Evolutionary conservation across 2,329 filamentous ascomycete species (phyloP).

Genomic region (Monosporascus sp.): DNA sequence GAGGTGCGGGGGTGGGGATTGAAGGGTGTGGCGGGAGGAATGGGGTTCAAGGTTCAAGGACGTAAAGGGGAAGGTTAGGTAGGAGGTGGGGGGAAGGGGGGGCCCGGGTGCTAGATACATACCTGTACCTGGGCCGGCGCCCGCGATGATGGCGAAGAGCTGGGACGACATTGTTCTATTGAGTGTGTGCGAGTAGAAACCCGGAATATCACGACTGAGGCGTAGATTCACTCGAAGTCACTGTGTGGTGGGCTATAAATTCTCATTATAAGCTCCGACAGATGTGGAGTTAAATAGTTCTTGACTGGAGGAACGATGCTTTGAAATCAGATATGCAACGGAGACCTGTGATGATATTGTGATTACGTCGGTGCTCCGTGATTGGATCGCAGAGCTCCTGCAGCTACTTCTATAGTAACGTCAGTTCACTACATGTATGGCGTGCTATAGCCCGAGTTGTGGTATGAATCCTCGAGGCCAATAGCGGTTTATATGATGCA

Average conservation of each 20-base stretch:
- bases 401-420: too few species aligned
- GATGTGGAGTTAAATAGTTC: too few species aligned
- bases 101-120: constrained; percentile 7
- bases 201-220: neutral
- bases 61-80: neutral
- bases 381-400: neutral
- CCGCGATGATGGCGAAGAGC: constrained; percentile 64
- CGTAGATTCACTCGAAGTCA: neutral
- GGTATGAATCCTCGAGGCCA: too few species aligned
- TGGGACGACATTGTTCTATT: constrained; percentile 27
- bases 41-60: neutral
- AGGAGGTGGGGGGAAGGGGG: neutral
- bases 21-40: neutral
- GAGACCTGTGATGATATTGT: neutral
- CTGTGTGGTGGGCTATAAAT: too few species aligned
- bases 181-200: constrained; percentile 1
- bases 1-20: neutral
- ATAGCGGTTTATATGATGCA: too few species aligned
- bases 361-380: neutral
- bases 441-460: too few species aligned
- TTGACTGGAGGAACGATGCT: neutral
- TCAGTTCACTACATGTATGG: too few species aligned
- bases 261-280: too few species aligned
- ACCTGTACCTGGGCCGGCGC: constrained; percentile 65
- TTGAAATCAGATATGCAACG: neutral